Evolutionary conservation across 805 yeast species (phyloP), one percentile per base, ranked within the genome.

Genomic region (Saccharomycopsis sp.): DNA sequence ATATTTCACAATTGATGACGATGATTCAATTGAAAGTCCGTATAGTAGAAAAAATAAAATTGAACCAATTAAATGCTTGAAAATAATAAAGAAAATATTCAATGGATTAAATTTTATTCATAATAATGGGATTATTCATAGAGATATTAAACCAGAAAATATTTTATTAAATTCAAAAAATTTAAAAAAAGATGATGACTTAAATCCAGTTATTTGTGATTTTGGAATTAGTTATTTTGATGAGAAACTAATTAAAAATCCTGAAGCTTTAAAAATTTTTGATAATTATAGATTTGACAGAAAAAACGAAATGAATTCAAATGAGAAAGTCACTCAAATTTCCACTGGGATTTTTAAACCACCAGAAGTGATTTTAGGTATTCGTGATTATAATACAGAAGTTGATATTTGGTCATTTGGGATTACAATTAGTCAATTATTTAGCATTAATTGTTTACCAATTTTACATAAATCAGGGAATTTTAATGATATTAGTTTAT

Each of bases 361-460:
- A 0, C 89, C 94, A 0, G 94, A 84, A 52, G 58, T 80, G 35
- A 61, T 83, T 31, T 68, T 81, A 37, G 82, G 84, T 0, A 58
- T 70, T n/a, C 46, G 62, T 1, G 62, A 65, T 44, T 84, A 84
- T 52, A 59, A 68, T 2, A 55, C 52, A 28, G 73, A 66, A 30
- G 62, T 83, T 6, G 94, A 84, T 51, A 62, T 81, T 13, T 84
- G 94, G 94, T 62, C 82, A 1, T 54, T 73, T 15, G 94, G 85
- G 0, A 69, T 85, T 9, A 51, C 82, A 2, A 50, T 77, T 36
- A 72, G 78, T n/a, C 55, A 69, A 34, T 48, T 85, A 23, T 68
- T 69, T 47, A 59, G 74, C 23, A 25, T 43, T 1, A 55, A 66
- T 42, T 58, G 66, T 14, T 45, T 55, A 18, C 61, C 67, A 0